Base-by-base conservation (phyloP, 2,329 filamentous ascomycete species). In the Aspergillus latus region DNA sequence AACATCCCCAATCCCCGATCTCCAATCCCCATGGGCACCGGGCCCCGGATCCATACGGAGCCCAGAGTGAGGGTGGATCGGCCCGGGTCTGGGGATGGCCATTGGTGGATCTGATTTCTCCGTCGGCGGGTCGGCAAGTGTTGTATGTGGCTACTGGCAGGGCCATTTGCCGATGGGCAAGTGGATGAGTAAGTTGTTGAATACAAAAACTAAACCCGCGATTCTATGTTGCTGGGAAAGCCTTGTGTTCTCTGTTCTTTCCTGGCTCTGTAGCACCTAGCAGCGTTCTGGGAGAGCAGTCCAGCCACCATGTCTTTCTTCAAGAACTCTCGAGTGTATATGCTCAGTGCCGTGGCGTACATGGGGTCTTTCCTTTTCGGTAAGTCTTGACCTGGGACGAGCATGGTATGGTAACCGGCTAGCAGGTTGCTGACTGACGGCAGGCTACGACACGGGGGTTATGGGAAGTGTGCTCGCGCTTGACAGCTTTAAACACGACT, bases 351-450 rank as follows among this genome's bases (percentile, higher is more conserved):
- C 40, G 75, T 77, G 36, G 75, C 76, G 64, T 78, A 77, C 54
- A 66, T 74, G 59, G 76, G 74, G 58, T 74, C 74, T 29, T 63
- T 78, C 59, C 70, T 77, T n/a, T 77, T 78, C 50, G 75, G 74
- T 74, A 46, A 50, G 68, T 62, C 5, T 8, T 47, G 13, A 2
- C 11, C 13, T 30, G 8, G 32, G 2, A 40, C 21, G 21, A 21
- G 21, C 21, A 21, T 21, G 21, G 21, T 21, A 21, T 21, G 21
- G 21, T 21, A 21, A 21, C 21, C 21, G 21, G 21, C 21, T 21
- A 21, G 21, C 2, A 13, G 11, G 13, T 15, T 37, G 36, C 37
- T 58, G 8, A 53, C 21, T 46, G 40, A 5, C 21, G 21, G 21
- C n/a, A 73, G 73, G 75, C 40, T 78, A 76, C 68, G 74, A 76